Percentiles rank a stretch among this genome's conserved stretches.
Evolutionary conservation across 75 land plant species (phyloP).

Genomic region (Cunninghamia lanceolata): DNA sequence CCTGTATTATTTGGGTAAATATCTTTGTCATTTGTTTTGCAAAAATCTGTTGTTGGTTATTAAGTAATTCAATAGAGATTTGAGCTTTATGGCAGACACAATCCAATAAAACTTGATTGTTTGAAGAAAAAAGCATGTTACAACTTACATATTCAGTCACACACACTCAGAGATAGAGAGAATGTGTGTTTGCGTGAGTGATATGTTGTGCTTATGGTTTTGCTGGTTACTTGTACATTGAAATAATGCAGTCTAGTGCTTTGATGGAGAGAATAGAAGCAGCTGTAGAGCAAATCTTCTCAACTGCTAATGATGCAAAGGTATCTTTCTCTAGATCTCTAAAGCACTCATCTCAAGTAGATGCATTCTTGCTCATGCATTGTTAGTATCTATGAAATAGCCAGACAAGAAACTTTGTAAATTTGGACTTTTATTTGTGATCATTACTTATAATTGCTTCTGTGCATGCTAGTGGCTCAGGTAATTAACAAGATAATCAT

Average conservation of each 20-base stretch:
- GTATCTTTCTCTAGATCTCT: not conserved
- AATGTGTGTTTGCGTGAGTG: not conserved
- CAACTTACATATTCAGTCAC: not conserved
- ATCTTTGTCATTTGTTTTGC: not conserved
- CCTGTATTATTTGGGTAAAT: not conserved
- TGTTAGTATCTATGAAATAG: not conserved
- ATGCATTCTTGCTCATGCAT: not conserved
- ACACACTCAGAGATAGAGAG: not conserved
- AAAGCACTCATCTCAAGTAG: not conserved
- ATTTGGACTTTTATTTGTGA: not conserved
- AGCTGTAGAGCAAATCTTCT: slow-evolving; percentile 8
- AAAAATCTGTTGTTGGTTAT: not conserved
- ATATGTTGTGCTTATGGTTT: not conserved
- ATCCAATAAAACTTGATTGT: not conserved
- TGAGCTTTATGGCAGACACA: not conserved
- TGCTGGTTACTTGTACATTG: not conserved
- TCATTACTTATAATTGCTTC: not conserved
- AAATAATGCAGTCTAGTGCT: not conserved
- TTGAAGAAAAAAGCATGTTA: not conserved
- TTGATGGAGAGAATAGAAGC: slow-evolving; percentile 2
- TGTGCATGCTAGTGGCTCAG: not conserved
- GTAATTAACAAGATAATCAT: not conserved
- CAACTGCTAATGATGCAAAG: slow-evolving; percentile 11
- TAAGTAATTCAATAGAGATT: not conserved
- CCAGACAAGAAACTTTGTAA: not conserved